Evolutionary conservation across 2,329 filamentous ascomycete species (phyloP).

Genomic region (Keithomyces neogunnii): DNA sequence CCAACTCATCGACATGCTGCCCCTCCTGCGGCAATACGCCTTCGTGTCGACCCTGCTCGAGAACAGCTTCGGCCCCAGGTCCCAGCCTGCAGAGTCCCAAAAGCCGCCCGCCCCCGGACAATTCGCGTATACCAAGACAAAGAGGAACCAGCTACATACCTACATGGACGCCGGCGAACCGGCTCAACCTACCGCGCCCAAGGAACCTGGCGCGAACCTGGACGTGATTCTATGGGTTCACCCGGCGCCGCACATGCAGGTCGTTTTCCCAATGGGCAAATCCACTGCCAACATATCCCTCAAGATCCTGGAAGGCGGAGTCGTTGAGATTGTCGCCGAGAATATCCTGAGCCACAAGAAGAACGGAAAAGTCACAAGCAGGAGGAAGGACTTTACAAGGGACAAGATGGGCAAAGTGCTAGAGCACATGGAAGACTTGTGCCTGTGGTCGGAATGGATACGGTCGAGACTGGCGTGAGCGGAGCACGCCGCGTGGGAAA

Average conservation of each 20-base stretch:
- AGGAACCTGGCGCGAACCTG: constrained; percentile 21
- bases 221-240: constrained; percentile 47
- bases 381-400: constrained; percentile 27
- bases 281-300: constrained; percentile 45
- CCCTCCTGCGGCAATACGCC: constrained; percentile 66
- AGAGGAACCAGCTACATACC: constrained; percentile 22
- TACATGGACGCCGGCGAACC: constrained; percentile 17
- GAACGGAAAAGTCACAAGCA: constrained; percentile 15
- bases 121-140: constrained; percentile 13
- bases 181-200: background rate
- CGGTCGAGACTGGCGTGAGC: constrained; percentile 26
- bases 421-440: constrained; percentile 43
- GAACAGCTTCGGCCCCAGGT: constrained; percentile 45
- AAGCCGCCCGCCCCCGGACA: constrained; percentile 1
- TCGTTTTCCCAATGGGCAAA: constrained; percentile 44
- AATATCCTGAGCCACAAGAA: constrained; percentile 30
- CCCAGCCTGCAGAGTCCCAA: constrained; percentile 3
- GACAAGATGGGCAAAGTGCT: constrained; percentile 36
- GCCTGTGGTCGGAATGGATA: constrained; percentile 46
- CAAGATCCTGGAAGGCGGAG: constrained; percentile 51
- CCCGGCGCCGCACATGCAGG: constrained; percentile 38
- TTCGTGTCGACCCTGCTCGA: constrained; percentile 57
- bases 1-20: constrained; percentile 67
- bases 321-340: constrained; percentile 49
- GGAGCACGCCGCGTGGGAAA: background rate